Evolutionary conservation across 306 rosid genomes (phyloP), one percentile per base, ranked within the genome.

Genomic region (Astragalus membranaceus): DNA sequence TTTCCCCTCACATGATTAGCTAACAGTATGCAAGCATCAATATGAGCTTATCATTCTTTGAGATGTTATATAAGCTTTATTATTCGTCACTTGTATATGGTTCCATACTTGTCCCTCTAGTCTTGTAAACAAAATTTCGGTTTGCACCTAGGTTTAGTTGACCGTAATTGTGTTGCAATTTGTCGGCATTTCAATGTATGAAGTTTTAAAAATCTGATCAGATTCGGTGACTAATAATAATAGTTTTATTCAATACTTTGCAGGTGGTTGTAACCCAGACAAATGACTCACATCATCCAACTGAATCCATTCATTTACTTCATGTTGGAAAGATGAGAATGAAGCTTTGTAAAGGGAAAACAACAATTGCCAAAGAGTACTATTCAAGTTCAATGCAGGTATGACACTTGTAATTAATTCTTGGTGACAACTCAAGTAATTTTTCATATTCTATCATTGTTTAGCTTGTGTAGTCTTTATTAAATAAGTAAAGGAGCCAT

Each of bases 251-350:
- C 39, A 30, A 29, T 70, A 8, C 82, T 67, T 70, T 77, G 72
- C 91, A 92, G 98, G 98, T 89, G 20, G 88, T 87, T 60, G 85
- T 87, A 55, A 86, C 98, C 72, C 96, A 89, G 75, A 85, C 81
- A 86, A 90, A 90, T 74, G 96, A 89, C 29, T 79, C 63, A 48
- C 75, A 81, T 64, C 82, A 82, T 72, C 74, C 82, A 43, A 78
- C 82, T 5, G 96, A 92, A 75, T 85, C 96, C n/a, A 87, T 92
- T 56, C 96, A 92, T 76, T 83, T 59, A 23, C 85, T 92, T 73
- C 88, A 92, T 77, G 86, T 89, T 52, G 98, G 98, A 71, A 89
- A 88, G 77, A 92, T 92, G 98, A 85, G 98, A 80, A 87, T 92
- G 84, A 92, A 92, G 75, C 86, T 92, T 44, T 76, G 85, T 80